Base-by-base conservation (phyloP, 2,329 filamentous ascomycete species). In the Colletotrichum ledebouriae region DNA sequence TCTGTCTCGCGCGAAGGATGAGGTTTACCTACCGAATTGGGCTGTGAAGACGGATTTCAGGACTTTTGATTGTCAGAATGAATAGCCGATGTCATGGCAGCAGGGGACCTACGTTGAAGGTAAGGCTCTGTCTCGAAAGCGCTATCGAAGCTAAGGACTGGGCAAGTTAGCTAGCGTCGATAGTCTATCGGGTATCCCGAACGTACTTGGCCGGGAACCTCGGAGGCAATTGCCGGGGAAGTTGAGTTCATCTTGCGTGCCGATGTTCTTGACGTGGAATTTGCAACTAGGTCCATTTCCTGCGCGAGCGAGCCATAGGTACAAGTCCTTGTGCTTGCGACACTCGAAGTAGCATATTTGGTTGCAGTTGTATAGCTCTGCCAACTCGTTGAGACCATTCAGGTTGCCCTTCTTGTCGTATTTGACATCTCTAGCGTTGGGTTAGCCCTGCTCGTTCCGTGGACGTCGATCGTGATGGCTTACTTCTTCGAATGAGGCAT, bases 191-290 rank as follows among this genome's bases (percentile, higher is more conserved):
- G 29, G 29, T 29, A 29, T 29, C 9, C 29, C 29, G 1, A 29
- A 9, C 6, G 7, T 29, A 29, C 29, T 29, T 29, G 29, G 29
- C 29, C 29, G 29, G 29, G 47, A 50, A 37, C 15, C 15, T 22
- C 10, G 44, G 13, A 98, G 84, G 78, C 94, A 98, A 84, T 99
- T 99, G 61, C 96, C 96, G 15, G 94, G 94, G 79, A 99, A 98
- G 76, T 97, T 93, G 41, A 99, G 85, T 80, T 99, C 96, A 76
- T 95, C 94, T 93, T 97, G 97, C 10, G 95, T 98, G 82, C 98
- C 94, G 76, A 98, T 77, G 75, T 94, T 94, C 78, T 96, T 93
- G 59, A 94, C 84, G 76, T 96, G 92, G 79, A 96, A 87, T 76
- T 87, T 87, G 57, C 86, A 80, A 2, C 85, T 87, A 53, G 86